These are phyloP conservation scores for Castanea mollissima DNA, from an alignment of 306 rosid species.

Conservation along the genomic window DNA sequence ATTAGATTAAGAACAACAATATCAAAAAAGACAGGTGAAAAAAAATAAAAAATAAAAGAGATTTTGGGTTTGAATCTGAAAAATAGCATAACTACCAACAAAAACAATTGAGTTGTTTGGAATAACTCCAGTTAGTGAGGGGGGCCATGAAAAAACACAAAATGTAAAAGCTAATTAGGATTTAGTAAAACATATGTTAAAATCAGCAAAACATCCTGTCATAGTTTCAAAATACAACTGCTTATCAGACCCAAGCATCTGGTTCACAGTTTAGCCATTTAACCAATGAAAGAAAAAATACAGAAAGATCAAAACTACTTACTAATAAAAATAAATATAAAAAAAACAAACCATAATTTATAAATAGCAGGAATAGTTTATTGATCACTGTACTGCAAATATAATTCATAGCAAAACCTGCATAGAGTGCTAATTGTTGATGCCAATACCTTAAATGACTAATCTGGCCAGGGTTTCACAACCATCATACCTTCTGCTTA, in stretches of 20 bases:
- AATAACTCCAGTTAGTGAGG: not conserved
- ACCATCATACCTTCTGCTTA: not conserved
- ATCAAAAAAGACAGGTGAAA: not conserved
- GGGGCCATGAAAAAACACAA: not conserved
- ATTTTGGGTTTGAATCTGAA: not conserved
- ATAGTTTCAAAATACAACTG: not conserved
- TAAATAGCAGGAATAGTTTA: not conserved
- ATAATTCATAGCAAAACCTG: not conserved
- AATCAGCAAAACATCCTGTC: not conserved
- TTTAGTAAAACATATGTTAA: not conserved
- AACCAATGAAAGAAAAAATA: not conserved
- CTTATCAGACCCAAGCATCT: not conserved
- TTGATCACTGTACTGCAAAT: not conserved
- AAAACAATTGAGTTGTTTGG: not conserved
- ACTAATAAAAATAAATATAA: too few relatives aligned
- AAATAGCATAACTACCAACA: not conserved
- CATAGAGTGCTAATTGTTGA: not conserved
- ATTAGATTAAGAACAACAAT: not conserved
- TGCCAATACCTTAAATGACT: not conserved
- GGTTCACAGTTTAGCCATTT: not conserved
- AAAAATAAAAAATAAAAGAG: not conserved
- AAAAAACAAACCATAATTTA: not conserved
- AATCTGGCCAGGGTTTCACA: not conserved
- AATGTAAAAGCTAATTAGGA: not conserved
- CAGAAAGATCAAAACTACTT: not conserved